phyloP scores from a whole-genome alignment of 2,329 filamentous ascomycete genomes.

The Diaporthe velutina region DNA sequence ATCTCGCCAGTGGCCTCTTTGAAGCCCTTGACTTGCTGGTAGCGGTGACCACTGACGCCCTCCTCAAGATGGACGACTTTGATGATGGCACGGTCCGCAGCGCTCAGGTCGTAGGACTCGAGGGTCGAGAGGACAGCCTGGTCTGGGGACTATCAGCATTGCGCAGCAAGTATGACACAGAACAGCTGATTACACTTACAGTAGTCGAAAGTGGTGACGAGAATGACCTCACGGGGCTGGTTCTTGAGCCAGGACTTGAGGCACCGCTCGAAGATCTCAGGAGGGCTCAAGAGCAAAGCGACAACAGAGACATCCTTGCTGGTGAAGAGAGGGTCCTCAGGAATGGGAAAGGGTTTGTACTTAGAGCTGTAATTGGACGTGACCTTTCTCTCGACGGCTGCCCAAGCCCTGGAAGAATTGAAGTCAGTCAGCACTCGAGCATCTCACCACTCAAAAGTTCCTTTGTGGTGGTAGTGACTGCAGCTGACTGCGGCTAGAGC shows the following conservation, averaged over 20 bases:
- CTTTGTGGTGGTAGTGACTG: not conserved
- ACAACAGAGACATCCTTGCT: constrained; percentile 27
- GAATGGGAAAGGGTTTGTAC: constrained; percentile 12
- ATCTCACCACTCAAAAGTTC: not conserved
- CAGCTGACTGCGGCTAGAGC: not conserved
- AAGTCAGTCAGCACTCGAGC: not conserved
- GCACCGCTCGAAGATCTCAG: constrained; percentile 8
- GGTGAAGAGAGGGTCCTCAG: constrained; percentile 3
- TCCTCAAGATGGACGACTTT: constrained; percentile 19
- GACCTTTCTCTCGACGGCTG: not conserved
- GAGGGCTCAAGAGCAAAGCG: constrained; percentile 6
- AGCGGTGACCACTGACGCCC: constrained; percentile 17
- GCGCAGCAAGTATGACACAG: too few species aligned
- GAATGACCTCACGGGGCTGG: constrained; percentile 6
- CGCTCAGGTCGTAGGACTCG: constrained; percentile 8
- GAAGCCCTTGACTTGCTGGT: constrained; percentile 30
- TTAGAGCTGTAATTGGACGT: not conserved
- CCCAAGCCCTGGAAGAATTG: not conserved
- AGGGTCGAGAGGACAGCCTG: not conserved
- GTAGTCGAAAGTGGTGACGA: constrained; percentile 9
- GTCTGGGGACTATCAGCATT: not conserved
- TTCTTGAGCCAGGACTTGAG: constrained; percentile 28
- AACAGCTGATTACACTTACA: not conserved
- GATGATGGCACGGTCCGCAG: constrained; percentile 15
- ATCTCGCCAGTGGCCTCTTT: constrained; percentile 16